Evolutionary conservation across 2,329 filamentous ascomycete genomes (phyloP), one percentile per base, ranked within the genome.

Genomic region (Penicillium sp.): DNA sequence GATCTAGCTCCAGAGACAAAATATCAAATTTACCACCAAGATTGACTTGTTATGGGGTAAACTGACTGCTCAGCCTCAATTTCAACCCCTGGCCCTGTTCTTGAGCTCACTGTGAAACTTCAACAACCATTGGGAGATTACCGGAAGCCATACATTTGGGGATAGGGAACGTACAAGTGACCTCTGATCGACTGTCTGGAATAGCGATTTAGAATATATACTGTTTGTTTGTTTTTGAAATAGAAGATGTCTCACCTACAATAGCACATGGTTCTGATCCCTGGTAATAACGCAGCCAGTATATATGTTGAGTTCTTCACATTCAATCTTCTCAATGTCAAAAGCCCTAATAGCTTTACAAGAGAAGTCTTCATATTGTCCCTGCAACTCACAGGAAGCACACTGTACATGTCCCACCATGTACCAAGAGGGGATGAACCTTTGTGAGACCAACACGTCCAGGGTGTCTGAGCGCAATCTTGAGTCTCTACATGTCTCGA

Each of bases 81-180:
- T 49, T 14, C 45, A 61, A 57, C 39, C 34, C 35, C 30, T 11
- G 18, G 19, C 34, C 14, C 26, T 36, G 49, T 38, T 38, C 27
- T 45, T 26, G 38, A 39, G 23, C 29, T 19, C 48, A 35, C 36
- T 42, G 61, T 63, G 51, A 39, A 30, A 63, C 61, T 4, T 30
- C 50, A 42, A 23, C 40, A 48, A 8, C 60, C 58, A 63, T 30
- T 59, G 16, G 56, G 58, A 54, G 44, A 30, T 27, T 14, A n/a
- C 42, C 54, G 56, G 51, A 59, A 51, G 29, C 5, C 26, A 14
- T n/a, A 11, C 34, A 27, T 34, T 19, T 34, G 11, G 18, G 27
- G 10, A 43, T 7, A 29, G 29, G 9, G 7, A 3, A 26, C 19
- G 30, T 35, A 36, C 7, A 29, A 6, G 48, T 8, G 16, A 26